These are phyloP conservation scores for Puya raimondii DNA, from an alignment of 176 grass and related monocot genomes.

Conservation along the genomic window DNA sequence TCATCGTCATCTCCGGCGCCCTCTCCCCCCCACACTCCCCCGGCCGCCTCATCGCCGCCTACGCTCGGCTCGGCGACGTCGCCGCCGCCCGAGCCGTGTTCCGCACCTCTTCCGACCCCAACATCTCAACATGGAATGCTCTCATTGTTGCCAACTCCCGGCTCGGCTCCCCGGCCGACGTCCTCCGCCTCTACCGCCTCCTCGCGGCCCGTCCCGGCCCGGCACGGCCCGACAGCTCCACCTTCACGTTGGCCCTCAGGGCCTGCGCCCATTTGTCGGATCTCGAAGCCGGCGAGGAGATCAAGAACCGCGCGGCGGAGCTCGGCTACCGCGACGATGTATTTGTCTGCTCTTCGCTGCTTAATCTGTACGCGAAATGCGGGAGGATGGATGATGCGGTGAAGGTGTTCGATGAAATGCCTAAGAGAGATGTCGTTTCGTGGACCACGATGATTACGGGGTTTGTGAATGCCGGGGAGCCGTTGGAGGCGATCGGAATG, in stretches of 20 bases:
- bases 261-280: slow-evolving; percentile 42
- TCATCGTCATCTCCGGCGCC: slow-evolving; percentile 7
- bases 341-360: slow-evolving; percentile 53
- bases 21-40: slow-evolving; percentile 8
- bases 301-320: slow-evolving; percentile 23
- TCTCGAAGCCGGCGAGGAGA: slow-evolving; percentile 22
- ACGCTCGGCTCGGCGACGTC: slow-evolving; percentile 39
- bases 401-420: slow-evolving; percentile 47
- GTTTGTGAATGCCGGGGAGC: slow-evolving; percentile 28
- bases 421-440: slow-evolving; percentile 34
- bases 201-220: slow-evolving; percentile 10
- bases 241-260: slow-evolving; percentile 55
- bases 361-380: slow-evolving; percentile 41
- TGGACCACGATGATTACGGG: slow-evolving; percentile 63
- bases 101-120: slow-evolving; percentile 6
- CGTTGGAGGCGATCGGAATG: slow-evolving; percentile 31
- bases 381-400: slow-evolving; percentile 37
- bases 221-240: slow-evolving; percentile 47
- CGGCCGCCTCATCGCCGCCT: slow-evolving; percentile 24
- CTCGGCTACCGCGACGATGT: slow-evolving; percentile 32
- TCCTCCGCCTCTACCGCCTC: slow-evolving; percentile 43
- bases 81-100: slow-evolving; percentile 35
- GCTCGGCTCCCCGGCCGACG: background rate
- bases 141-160: slow-evolving; percentile 40
- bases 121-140: slow-evolving; percentile 46